phyloP scores from a whole-genome alignment of 129 eudicot genomes.

The Chrysanthemum lavandulifolium region DNA sequence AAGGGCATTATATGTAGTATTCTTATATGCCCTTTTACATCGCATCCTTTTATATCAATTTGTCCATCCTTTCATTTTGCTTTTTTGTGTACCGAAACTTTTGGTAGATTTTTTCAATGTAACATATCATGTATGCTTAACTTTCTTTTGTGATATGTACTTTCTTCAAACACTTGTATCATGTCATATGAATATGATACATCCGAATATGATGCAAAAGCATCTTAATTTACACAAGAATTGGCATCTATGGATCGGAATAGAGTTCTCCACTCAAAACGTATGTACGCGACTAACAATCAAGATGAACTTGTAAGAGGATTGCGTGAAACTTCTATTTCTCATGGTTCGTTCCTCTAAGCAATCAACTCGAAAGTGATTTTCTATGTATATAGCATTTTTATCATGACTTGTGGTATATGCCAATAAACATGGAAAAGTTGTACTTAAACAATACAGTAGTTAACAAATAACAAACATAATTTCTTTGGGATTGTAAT shows the following conservation, averaged over 20 bases:
- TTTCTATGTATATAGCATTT: not conserved
- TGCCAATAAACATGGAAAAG: no score
- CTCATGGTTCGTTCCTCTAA: not conserved
- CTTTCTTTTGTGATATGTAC: not conserved
- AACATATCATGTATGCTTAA: not conserved
- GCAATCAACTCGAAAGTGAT: not conserved
- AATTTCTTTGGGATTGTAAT: no score
- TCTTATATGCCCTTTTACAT: not conserved
- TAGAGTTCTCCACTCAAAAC: constrained; percentile 6
- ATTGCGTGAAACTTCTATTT: not conserved
- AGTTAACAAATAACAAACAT: no score
- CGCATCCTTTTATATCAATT: not conserved
- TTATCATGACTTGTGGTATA: not conserved
- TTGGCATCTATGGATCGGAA: not conserved
- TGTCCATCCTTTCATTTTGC: not conserved
- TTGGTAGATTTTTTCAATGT: not conserved
- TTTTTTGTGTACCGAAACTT: not conserved
- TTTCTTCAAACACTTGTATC: not conserved
- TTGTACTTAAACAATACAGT: no score
- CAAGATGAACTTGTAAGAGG: not conserved
- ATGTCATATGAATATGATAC: not conserved
- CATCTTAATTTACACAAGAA: not conserved
- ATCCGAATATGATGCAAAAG: constrained; percentile 5
- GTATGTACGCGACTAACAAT: constrained; percentile 1
- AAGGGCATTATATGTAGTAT: not conserved